Percentiles rank a stretch among this genome's conserved stretches.
Evolutionary conservation across 2,329 filamentous ascomycete species (phyloP).

Genomic region (Thelonectria blattea): DNA sequence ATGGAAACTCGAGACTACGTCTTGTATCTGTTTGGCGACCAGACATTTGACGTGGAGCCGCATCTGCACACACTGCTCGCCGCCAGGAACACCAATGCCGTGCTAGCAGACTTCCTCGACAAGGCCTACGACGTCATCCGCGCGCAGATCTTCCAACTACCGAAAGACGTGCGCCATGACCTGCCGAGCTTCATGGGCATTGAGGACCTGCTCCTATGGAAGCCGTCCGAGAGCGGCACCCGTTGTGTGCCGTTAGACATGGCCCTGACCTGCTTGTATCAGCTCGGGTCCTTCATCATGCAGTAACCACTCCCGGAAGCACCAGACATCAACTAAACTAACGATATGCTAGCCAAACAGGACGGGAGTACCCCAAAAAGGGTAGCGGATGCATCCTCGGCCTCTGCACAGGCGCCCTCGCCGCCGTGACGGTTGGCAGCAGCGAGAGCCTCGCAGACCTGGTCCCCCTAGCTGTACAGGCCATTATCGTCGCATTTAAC

Average conservation of each 20-base stretch:
- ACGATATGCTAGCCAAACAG: neutral
- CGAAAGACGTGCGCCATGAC: neutral
- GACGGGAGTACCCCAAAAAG: neutral
- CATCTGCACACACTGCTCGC: neutral
- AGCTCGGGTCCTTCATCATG: neutral
- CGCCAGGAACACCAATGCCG: neutral
- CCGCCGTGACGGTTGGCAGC: neutral
- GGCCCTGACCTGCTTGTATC: neutral
- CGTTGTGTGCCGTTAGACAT: neutral
- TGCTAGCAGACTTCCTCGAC: neutral
- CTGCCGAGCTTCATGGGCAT: neutral
- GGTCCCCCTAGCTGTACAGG: neutral
- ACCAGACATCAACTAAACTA: neutral
- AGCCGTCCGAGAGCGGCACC: neutral
- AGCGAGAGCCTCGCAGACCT: neutral
- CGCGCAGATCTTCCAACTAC: neutral
- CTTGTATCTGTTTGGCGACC: constrained; percentile 31
- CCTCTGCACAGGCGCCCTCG: neutral
- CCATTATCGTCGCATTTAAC: neutral
- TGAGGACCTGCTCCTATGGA: neutral
- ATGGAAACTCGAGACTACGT: neutral
- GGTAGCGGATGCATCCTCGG: neutral
- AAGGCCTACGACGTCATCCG: neutral
- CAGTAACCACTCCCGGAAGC: neutral
- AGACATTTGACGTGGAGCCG: constrained; percentile 29